Evolutionary conservation across 2,329 filamentous ascomycete genomes (phyloP).

Genomic region (Aspergillus clavatus): DNA sequence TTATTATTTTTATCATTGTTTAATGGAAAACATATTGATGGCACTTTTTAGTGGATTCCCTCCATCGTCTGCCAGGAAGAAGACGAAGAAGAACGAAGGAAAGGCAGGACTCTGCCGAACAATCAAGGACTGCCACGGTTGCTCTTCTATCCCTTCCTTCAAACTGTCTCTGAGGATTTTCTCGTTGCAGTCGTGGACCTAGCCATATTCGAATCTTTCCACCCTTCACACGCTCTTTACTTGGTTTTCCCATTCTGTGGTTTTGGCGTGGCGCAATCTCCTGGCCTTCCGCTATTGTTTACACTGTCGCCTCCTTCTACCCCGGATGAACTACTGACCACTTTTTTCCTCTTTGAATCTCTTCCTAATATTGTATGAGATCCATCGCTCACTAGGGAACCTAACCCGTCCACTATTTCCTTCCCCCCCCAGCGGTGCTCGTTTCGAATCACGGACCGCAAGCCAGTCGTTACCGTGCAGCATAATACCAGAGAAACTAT

Average conservation of each 20-base stretch:
- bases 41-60: not conserved
- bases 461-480: not conserved
- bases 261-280: not conserved
- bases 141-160: not conserved
- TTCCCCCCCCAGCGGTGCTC: not conserved
- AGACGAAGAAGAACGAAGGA: not conserved
- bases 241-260: not conserved
- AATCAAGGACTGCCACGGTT: not conserved
- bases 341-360: conserved; percentile 4
- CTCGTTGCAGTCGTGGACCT: not conserved
- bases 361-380: conserved; percentile 2
- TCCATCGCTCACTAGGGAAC: conserved; percentile 1
- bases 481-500: not conserved
- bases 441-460: not conserved
- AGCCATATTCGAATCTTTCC: no score
- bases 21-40: not conserved
- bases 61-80: not conserved
- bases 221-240: not conserved
- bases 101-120: not conserved
- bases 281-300: not conserved
- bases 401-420: no score
- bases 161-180: no score
- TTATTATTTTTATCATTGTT: not conserved
- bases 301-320: not conserved
- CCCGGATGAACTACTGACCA: not conserved